Evolutionary conservation across 768 basidiomycete genomes (phyloP).

Genomic region (Leccinum ochraceum): DNA sequence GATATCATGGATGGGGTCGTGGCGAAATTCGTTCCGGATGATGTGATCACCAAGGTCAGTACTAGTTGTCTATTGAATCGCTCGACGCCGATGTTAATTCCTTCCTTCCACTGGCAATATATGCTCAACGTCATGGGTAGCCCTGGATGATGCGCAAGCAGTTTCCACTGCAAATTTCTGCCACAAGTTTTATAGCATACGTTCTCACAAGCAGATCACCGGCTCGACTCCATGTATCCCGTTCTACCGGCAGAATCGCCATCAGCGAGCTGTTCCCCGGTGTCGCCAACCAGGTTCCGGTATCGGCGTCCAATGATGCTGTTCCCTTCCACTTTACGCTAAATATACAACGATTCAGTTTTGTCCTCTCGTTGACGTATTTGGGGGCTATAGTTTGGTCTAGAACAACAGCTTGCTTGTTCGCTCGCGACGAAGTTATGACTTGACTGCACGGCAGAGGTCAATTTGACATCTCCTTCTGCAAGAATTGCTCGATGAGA

Average conservation of each 20-base stretch:
- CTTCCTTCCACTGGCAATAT: constrained; percentile 53
- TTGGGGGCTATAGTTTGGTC: constrained; percentile 62
- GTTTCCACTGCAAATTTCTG: constrained; percentile 87
- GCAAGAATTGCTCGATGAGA: constrained; percentile 60
- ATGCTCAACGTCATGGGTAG: constrained; percentile 85
- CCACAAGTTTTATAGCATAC: constrained; percentile 90
- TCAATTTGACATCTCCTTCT: constrained; percentile 60
- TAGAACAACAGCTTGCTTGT: constrained; percentile 88
- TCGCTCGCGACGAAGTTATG: constrained; percentile 90
- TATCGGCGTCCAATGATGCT: constrained; percentile 78
- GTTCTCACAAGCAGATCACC: constrained; percentile 83
- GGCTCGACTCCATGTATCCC: constrained; percentile 82
- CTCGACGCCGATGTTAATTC: not conserved
- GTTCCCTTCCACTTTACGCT: constrained; percentile 98
- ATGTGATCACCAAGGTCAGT: constrained; percentile 74
- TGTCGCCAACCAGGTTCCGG: constrained; percentile 45
- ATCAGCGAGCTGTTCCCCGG: constrained; percentile 94
- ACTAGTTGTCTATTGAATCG: constrained; percentile 11
- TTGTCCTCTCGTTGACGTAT: not conserved
- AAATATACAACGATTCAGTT: constrained; percentile 83
- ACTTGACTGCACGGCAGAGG: constrained; percentile 65
- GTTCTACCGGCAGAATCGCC: constrained; percentile 85
- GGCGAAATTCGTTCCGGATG: constrained; percentile 87
- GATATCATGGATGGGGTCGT: constrained; percentile 89
- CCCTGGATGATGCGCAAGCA: constrained; percentile 97